These are phyloP conservation scores for Theileria parva DNA, from an alignment of 169 alveolate genomes.

Conservation along the genomic window DNA sequence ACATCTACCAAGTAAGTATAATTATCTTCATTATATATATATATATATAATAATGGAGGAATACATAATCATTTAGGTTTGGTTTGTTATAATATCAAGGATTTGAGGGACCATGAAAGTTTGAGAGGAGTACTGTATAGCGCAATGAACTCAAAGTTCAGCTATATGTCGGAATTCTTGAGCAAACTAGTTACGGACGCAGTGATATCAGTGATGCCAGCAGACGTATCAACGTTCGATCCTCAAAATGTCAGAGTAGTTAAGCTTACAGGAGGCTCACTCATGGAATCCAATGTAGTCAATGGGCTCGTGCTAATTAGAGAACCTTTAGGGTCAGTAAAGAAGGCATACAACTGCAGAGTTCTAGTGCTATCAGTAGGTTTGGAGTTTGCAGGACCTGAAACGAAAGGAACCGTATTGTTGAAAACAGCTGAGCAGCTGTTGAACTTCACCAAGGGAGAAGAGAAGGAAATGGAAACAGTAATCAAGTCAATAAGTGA, in stretches of 20 bases:
- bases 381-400: slow-evolving; percentile 94
- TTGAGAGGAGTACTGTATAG: neutral
- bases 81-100: slow-evolving; percentile 9
- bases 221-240: slow-evolving; percentile 87
- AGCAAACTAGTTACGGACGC: slow-evolving; percentile 87
- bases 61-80: slow-evolving; percentile 26
- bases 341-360: slow-evolving; percentile 89
- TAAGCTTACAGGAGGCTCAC: slow-evolving; percentile 94
- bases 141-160: slow-evolving; percentile 54
- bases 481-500: slow-evolving; percentile 83
- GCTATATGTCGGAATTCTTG: slow-evolving; percentile 42
- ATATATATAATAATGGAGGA: slow-evolving; percentile 31
- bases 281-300: slow-evolving; percentile 86
- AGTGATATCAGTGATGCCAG: slow-evolving; percentile 89
- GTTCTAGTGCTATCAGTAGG: slow-evolving; percentile 96
- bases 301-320: slow-evolving; percentile 90
- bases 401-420: slow-evolving; percentile 98
- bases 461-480: slow-evolving; percentile 88
- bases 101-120: neutral
- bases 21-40: slow-evolving; percentile 22
- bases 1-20: slow-evolving; percentile 68
- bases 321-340: slow-evolving; percentile 91
- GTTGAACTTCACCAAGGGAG: slow-evolving; percentile 88
- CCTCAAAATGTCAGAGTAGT: slow-evolving; percentile 97
- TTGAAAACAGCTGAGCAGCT: slow-evolving; percentile 95